Base-by-base conservation (phyloP, 2,329 filamentous ascomycete genomes). In the Ophiocordyceps unilateralis region DNA sequence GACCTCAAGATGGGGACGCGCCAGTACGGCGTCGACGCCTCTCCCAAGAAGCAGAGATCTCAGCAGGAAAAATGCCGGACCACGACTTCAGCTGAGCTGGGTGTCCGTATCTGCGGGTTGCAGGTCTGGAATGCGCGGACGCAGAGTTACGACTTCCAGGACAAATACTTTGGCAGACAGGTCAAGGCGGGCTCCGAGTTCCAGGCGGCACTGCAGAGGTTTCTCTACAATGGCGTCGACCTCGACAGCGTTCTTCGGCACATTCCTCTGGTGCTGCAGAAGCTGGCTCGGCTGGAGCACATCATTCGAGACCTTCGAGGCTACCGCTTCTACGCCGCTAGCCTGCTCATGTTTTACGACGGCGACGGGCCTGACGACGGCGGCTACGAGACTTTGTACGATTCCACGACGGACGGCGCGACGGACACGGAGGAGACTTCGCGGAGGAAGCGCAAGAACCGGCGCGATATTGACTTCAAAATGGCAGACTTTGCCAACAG, bases 401-500 rank as follows among this genome's bases (percentile, higher is more conserved):
- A 76, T 44, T 77, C 72, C 2, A 71, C 71, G 2, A 77, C 74
- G 0, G 74, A 78, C 50, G 66, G 67, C 24, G 67, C 68, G 4
- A 77, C 74, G 0, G 74, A 77, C 49, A 69, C 69, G 2, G 74
- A 78, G 51, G 73, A 77, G 43, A 54, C 55, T n/a, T 53, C 58
- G 41, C 71, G 58, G 55, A 65, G 49, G 57, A 66, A 48, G 51
- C 66, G 61, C 54, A 70, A 57, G 55, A 74, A 67, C 47, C 67
- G 66, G 46, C 66, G 68, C 40, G 72, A 79, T 50, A 88, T 93
- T 55, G 84, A 94, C 59, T 79, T 98, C 64, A 95, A 95, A 62
- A 93, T 98, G 59, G 89, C 94, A 45, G 91, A 98, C 61, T 98
- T 98, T 65, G 91, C 91, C 49, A 98, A 98, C 58, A 95, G 89